These are phyloP conservation scores for Carex myosuroides DNA, from an alignment of 176 grass and related monocot genomes.

Conservation along the genomic window DNA sequence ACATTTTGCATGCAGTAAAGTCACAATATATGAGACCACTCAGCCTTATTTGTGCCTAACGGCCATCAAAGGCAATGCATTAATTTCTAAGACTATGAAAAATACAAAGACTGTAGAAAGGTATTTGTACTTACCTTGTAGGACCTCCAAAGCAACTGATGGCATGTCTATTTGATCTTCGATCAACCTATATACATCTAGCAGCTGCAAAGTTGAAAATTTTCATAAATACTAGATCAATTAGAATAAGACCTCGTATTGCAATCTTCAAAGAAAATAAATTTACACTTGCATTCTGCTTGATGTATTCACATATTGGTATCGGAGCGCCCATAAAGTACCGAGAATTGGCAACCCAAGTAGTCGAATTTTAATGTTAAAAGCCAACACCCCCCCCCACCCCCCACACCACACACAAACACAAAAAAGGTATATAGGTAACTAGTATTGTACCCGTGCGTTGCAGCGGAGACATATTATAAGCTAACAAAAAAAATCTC, in stretches of 20 bases:
- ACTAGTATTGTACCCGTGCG: too few relatives aligned
- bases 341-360: background rate
- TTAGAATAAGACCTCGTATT: background rate
- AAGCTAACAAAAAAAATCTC: too few relatives aligned
- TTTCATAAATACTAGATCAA: background rate
- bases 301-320: background rate
- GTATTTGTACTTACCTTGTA: constrained; percentile 47
- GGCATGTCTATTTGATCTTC: constrained; percentile 94
- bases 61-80: too few relatives aligned
- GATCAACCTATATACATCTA: constrained; percentile 84
- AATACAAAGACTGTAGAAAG: background rate
- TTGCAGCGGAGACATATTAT: too few relatives aligned
- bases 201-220: constrained; percentile 38
- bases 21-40: too few relatives aligned
- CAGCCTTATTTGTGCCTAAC: too few relatives aligned
- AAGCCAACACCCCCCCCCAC: background rate
- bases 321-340: background rate
- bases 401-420: background rate
- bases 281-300: background rate
- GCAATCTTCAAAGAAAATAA: background rate
- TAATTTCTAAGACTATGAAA: background rate
- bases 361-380: background rate
- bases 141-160: constrained; percentile 72
- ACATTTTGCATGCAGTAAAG: too few relatives aligned
- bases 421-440: background rate